Evolutionary conservation across 179 eudicot species (phyloP), one percentile per base, ranked within the genome.

Genomic region (Drosera spatulata): DNA sequence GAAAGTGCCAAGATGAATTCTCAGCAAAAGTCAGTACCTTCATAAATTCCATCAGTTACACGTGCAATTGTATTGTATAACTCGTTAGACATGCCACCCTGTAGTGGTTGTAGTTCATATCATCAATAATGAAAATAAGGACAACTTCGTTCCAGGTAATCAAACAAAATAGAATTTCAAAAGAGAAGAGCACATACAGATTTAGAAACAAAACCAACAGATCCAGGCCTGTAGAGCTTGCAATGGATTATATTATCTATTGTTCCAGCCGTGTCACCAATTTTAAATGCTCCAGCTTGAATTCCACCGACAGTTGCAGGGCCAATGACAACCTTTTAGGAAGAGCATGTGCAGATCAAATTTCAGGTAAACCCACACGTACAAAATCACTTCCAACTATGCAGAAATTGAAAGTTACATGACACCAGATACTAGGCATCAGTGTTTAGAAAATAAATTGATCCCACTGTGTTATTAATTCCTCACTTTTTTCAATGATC

Each of bases 81-180:
- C 66, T 94, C 99, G 63, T 94, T 90, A 55, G 99, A 94, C 99
- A 94, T 94, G 61, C 97, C 99, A 68, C 99, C 99, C 96, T 90
- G 83, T 41, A 76, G 44, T 56, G 53, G 43, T 60, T 37, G 37
- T 56, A 52, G 63, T 61, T 11, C 38, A 8, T 39, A 40, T 42
- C 38, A 33, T 52, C 22, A 62, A 10, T 39, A 53, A 22, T 22
- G 33, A 22, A 22, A 22, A 22, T 22, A 22, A 22, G 33, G 1
- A 22, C 33, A 22, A 22, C 33, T 22, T 22, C 33, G 33, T 22
- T 22, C 33, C 33, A 1, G 33, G 33, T 22, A 22, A 1, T 22
- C 7, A 53, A 53, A 53, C 7, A 6, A 6, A 46, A 53, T 53
- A 6, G 7, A 54, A 4, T 22, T 14, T 14, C 9, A 39, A 22